Conservation (phyloP, 371 early-diverging fungal genomes). For the Mucor ambiguus region DNA sequence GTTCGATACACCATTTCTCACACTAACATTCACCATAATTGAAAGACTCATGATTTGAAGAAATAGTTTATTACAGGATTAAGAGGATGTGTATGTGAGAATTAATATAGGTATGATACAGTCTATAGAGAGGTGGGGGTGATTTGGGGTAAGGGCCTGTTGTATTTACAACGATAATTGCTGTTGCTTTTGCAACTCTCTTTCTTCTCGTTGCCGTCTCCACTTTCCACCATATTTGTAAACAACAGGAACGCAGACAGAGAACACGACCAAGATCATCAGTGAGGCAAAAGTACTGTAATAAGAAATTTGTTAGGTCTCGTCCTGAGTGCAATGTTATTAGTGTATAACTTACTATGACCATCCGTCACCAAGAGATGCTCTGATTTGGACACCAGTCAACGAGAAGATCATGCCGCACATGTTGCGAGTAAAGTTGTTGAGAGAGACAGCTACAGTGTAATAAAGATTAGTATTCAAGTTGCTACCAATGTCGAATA, state of each 20-base stretch:
- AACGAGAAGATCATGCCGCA: slow-evolving; percentile 38
- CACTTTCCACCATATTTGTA: slow-evolving; percentile 8
- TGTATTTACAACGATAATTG: neutral
- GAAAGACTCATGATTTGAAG: too few relatives aligned
- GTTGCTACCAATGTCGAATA: neutral
- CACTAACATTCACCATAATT: too few relatives aligned
- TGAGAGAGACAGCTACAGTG: slow-evolving; percentile 28
- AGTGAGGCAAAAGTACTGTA: neutral
- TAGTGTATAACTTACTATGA: slow-evolving; percentile 27
- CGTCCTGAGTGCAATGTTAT: neutral
- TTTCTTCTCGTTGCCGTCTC: slow-evolving; percentile 2
- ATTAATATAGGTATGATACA: neutral
- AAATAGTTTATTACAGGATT: neutral
- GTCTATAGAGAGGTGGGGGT: neutral
- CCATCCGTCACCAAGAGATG: slow-evolving; percentile 35
- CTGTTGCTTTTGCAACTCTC: neutral
- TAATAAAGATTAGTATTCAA: neutral
- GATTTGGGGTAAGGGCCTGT: too few relatives aligned
- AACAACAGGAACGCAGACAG: neutral
- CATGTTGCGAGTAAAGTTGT: slow-evolving; percentile 33
- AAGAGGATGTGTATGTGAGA: neutral
- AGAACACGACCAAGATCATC: neutral
- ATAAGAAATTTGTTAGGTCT: neutral
- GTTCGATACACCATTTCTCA: too few relatives aligned
- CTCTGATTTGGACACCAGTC: slow-evolving; percentile 25